These are phyloP conservation scores for Fraxinus xanthoxyloides DNA, from an alignment of 305 asterid genomes.

Conservation along the genomic window DNA sequence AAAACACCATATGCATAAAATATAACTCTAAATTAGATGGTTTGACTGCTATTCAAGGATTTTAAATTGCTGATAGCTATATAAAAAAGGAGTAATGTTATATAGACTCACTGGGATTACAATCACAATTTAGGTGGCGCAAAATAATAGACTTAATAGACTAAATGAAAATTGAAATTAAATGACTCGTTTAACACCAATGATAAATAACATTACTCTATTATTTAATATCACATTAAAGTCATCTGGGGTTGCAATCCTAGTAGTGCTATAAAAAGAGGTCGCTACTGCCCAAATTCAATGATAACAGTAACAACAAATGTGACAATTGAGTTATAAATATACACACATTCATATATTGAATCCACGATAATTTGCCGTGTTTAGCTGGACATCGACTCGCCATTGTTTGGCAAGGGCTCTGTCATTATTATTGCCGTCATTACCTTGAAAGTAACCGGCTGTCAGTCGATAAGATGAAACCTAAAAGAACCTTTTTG, in stretches of 20 bases:
- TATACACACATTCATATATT: background rate
- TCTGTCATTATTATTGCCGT: background rate
- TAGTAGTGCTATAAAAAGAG: too few species aligned
- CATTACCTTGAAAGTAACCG: background rate
- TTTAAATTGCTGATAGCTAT: background rate
- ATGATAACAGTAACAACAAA: background rate
- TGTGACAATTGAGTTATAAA: background rate
- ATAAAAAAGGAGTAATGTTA: too few species aligned
- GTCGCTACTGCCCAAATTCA: background rate
- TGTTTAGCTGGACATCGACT: background rate
- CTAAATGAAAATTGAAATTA: too few species aligned
- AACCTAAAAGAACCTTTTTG: background rate
- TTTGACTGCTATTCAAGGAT: background rate
- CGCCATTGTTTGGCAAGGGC: background rate
- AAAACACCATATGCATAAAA: background rate
- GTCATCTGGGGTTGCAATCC: too few species aligned
- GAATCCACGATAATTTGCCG: background rate
- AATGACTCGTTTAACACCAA: too few species aligned
- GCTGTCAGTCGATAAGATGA: background rate
- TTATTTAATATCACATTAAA: too few species aligned
- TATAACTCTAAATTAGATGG: background rate
- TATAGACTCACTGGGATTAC: too few species aligned
- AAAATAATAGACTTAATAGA: too few species aligned
- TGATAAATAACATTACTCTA: too few species aligned
- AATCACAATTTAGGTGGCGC: too few species aligned